Base-by-base conservation (phyloP, 768 basidiomycete species). In the Suillus sp. region DNA sequence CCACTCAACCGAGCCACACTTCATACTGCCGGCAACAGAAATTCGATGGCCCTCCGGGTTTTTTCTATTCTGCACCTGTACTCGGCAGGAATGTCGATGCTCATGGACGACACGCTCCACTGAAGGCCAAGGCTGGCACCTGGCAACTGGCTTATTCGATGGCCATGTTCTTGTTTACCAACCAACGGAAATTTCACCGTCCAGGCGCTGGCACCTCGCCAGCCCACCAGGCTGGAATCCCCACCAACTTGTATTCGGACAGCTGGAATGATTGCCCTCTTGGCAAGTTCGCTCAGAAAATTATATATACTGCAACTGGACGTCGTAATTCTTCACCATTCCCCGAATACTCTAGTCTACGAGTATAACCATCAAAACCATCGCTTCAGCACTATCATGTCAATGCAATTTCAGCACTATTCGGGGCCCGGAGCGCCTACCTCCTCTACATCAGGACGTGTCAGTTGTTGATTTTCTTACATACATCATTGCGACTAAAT, bases 391-490 rank as follows among this genome's bases (percentile, higher is more conserved):
- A 27, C 13, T 3, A 25, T 48, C 7, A 48, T 48, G 18, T 53
- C 51, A 2, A 14, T 6, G 13, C 2, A 2, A 3, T 5, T 10
- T 51, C 0, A 16, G 8, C 0, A 25, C n/a, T 4, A 2, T 4
- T 4, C 3, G 14, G 4, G 3, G 13, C 22, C 14, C 7, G 34
- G n/a, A 9, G 13, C 3, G 6, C 10, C 50, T 30, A 0, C 1
- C 8, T 1, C 51, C 14, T 53, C 51, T 53, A 7, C 3, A 10
- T 3, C 50, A n/a, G 6, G 1, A 22, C 1, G 8, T 22, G 55
- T 56, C 2, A 40, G 56, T 27, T 18, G 8, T 8, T 6, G 13
- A 20, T 27, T 10, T 38, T 27, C 13, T 47, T 25, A 13, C 47
- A 25, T 40, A 38, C 37, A 16, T 27, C 18, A 18, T 27, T 20